These are phyloP conservation scores for Metrosideros polymorpha DNA, from an alignment of 441 rosid species.

Conservation along the genomic window DNA sequence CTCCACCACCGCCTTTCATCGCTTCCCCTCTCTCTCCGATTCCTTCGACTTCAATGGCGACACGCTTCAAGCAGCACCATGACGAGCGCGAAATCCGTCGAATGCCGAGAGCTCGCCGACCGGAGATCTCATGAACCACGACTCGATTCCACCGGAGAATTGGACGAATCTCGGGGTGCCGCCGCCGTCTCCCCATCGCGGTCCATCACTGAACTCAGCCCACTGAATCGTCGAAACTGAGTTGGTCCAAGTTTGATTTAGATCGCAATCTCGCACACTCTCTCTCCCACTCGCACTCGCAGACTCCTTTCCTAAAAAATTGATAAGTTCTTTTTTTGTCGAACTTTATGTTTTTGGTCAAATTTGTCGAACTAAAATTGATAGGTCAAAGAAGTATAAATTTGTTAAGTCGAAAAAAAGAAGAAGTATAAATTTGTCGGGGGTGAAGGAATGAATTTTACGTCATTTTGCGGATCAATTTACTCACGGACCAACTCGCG, in stretches of 20 bases:
- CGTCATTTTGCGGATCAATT: too few species aligned
- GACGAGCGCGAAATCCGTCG: background rate
- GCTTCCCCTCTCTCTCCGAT: background rate
- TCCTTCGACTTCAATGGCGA: background rate
- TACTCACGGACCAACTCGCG: too few species aligned
- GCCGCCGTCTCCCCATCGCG: background rate
- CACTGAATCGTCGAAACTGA: background rate
- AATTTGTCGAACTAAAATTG: too few species aligned
- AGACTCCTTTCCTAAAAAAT: too few species aligned
- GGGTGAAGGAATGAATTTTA: too few species aligned
- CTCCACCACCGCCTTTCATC: slow-evolving; percentile 49
- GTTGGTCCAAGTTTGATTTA: background rate
- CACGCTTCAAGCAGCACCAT: background rate
- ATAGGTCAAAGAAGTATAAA: too few species aligned
- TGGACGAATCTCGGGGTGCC: background rate
- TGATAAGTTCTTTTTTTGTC: too few species aligned
- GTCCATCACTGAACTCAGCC: background rate
- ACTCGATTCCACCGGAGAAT: background rate
- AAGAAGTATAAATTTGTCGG: too few species aligned
- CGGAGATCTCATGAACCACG: background rate
- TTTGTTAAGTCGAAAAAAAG: too few species aligned
- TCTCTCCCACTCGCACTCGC: background rate
- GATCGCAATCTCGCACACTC: background rate
- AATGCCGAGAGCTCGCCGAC: background rate
- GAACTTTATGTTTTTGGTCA: too few species aligned